Conservation (phyloP, 805 yeast species). For the Candida khao-thaluensis region DNA sequence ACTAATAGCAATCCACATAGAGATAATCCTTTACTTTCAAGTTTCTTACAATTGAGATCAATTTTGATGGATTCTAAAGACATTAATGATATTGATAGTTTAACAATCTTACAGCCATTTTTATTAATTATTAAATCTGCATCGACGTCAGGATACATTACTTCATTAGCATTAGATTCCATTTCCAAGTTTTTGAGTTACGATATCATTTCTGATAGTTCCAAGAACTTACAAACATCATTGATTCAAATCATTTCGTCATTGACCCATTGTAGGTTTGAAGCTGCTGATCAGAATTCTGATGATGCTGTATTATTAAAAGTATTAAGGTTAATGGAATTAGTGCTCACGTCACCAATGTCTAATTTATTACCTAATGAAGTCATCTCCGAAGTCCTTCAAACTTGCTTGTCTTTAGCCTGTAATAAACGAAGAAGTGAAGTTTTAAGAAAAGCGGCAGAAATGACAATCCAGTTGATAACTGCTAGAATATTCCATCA, state of each 20-base stretch:
- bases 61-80: constrained; percentile 57
- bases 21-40: constrained; percentile 65
- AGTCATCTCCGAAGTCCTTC: constrained; percentile 81
- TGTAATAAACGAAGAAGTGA: constrained; percentile 91
- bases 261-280: constrained; percentile 90
- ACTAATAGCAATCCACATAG: constrained; percentile 7
- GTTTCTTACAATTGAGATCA: constrained; percentile 75
- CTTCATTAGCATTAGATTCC: constrained; percentile 76
- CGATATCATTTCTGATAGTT: constrained; percentile 55
- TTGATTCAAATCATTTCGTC: constrained; percentile 69
- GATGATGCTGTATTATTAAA: constrained; percentile 89
- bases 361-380: constrained; percentile 75
- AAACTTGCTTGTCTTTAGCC: constrained; percentile 87
- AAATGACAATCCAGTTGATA: constrained; percentile 69
- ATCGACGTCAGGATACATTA: constrained; percentile 80
- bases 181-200: constrained; percentile 71
- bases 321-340: constrained; percentile 72
- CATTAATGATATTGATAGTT: constrained; percentile 60
- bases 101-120: constrained; percentile 83
- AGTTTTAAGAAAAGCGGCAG: constrained; percentile 85
- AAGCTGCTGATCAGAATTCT: constrained; percentile 87
- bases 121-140: constrained; percentile 79
- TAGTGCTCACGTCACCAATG: constrained; percentile 59
- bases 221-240: constrained; percentile 56
- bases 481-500: constrained; percentile 67